Evolutionary conservation across 495 filamentous ascomycete genomes (phyloP).

Genomic region (Hypoxylon trugodes): DNA sequence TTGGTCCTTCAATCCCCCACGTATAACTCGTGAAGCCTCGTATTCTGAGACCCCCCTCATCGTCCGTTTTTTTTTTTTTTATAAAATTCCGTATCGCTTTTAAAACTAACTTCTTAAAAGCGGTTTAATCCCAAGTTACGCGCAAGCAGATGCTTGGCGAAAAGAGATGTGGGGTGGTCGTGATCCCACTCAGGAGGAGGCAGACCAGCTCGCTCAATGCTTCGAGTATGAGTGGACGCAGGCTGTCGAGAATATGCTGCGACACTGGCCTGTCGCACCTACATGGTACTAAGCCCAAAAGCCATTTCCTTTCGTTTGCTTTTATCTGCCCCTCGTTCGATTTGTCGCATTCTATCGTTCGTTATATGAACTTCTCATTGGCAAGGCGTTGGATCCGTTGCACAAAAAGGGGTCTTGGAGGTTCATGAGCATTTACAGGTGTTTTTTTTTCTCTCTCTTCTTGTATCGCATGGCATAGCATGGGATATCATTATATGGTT

Average conservation of each 20-base stretch:
- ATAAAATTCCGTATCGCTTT: not conserved
- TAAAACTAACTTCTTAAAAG: conserved; percentile 43
- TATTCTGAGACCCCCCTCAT: not conserved
- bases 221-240: conserved; percentile 73
- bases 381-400: conserved; percentile 7
- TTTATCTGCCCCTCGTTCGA: not conserved
- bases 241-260: conserved; percentile 71
- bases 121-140: conserved; percentile 66
- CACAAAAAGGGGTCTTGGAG: not conserved
- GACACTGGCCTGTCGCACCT: conserved; percentile 72
- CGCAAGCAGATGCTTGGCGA: conserved; percentile 64
- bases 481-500: conserved; percentile 8
- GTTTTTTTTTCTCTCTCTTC: conserved; percentile 4
- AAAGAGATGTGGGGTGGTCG: conserved; percentile 79
- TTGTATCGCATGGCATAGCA: conserved; percentile 5
- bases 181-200: conserved; percentile 61
- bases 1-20: no score
- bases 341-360: not conserved
- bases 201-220: conserved; percentile 66
- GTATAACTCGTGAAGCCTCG: not conserved
- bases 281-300: conserved; percentile 51
- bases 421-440: conserved; percentile 14
- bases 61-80: not conserved
- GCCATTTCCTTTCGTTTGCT: not conserved
- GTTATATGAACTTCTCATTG: not conserved